These are phyloP conservation scores for Margaritispora aquatica DNA, from an alignment of 495 filamentous ascomycete genomes.

Conservation along the genomic window DNA sequence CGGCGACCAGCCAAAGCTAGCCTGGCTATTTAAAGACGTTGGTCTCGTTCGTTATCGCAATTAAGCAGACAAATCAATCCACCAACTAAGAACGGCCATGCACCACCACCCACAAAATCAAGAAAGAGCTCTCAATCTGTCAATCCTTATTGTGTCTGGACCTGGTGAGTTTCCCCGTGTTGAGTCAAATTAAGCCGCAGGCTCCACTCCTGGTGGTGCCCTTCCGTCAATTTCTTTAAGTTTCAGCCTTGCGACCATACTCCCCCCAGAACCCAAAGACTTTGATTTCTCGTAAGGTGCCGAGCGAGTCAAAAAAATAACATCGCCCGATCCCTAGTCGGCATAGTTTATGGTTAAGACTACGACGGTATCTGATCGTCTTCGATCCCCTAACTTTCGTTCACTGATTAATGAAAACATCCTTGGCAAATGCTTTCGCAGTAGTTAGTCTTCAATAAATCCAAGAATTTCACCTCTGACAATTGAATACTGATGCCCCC, in stretches of 20 bases:
- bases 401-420: no score
- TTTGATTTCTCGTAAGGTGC: constrained; percentile 73
- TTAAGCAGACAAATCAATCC: constrained; percentile 63
- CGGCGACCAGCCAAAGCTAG: constrained; percentile 55
- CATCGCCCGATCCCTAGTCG: no score
- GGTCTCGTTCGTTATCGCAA: constrained; percentile 72
- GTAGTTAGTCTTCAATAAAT: no score
- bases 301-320: no score
- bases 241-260: constrained; percentile 69
- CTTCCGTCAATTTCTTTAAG: constrained; percentile 66
- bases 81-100: constrained; percentile 64
- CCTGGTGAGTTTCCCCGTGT: constrained; percentile 63
- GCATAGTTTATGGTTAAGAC: no score
- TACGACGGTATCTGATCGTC: no score
- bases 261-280: constrained; percentile 67
- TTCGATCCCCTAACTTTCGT: no score
- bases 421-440: no score
- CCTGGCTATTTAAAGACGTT: constrained; percentile 69
- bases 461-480: no score
- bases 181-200: constrained; percentile 67
- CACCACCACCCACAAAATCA: constrained; percentile 47
- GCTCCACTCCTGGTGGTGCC: constrained; percentile 54
- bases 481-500: no score
- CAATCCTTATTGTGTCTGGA: constrained; percentile 63
- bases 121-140: constrained; percentile 43